These are phyloP conservation scores for Ophiocordyceps camponoti-floridani DNA, from an alignment of 2,329 filamentous ascomycete genomes.

Conservation along the genomic window DNA sequence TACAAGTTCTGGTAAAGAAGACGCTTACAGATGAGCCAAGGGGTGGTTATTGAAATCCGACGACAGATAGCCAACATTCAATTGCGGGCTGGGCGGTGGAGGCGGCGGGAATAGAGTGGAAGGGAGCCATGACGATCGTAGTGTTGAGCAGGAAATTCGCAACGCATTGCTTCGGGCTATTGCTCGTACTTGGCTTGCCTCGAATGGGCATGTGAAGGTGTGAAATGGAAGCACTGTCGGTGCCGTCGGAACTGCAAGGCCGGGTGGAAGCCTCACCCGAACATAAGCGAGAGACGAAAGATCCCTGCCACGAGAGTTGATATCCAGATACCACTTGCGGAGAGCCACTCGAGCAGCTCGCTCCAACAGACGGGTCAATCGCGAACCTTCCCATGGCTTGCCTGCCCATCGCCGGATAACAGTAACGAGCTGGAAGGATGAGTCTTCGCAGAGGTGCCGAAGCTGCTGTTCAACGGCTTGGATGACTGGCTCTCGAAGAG, in stretches of 20 bases:
- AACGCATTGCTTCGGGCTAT: slow-evolving; percentile 92
- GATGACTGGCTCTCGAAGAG: slow-evolving; percentile 39
- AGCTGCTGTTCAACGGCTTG: slow-evolving; percentile 31
- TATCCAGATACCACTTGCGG: slow-evolving; percentile 80
- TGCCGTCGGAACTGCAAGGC: slow-evolving; percentile 63
- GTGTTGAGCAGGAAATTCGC: slow-evolving; percentile 78
- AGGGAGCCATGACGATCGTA: slow-evolving; percentile 77
- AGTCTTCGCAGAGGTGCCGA: slow-evolving; percentile 17
- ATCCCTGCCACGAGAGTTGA: slow-evolving; percentile 43
- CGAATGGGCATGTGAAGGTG: slow-evolving; percentile 88
- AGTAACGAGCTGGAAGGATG: slow-evolving; percentile 17
- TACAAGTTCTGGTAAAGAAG: neutral
- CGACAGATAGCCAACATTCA: slow-evolving; percentile 93
- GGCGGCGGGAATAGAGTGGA: slow-evolving; percentile 70
- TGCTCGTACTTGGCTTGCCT: slow-evolving; percentile 75
- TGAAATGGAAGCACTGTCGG: slow-evolving; percentile 94
- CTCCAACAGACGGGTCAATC: slow-evolving; percentile 68
- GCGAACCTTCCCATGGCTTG: slow-evolving; percentile 73
- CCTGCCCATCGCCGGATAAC: slow-evolving; percentile 46
- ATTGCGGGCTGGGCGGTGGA: slow-evolving; percentile 56
- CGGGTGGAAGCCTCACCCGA: slow-evolving; percentile 54
- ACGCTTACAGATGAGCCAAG: slow-evolving; percentile 59
- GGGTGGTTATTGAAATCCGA: slow-evolving; percentile 99
- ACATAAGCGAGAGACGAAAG: slow-evolving; percentile 37
- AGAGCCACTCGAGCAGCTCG: slow-evolving; percentile 60